Evolutionary conservation across 805 yeast genomes (phyloP).

Genomic region (Zygoascus tannicola): DNA sequence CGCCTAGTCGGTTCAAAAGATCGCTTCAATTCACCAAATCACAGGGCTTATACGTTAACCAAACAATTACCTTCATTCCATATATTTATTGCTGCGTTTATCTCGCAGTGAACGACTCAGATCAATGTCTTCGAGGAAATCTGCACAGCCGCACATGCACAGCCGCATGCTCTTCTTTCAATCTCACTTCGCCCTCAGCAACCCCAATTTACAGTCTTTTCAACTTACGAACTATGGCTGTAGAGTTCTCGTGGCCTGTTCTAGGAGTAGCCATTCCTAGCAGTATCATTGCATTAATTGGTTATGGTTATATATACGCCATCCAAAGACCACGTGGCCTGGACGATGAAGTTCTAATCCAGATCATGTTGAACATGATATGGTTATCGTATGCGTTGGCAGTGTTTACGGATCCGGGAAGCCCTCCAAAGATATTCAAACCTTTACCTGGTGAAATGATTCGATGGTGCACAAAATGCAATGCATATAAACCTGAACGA

Average conservation of each 20-base stretch:
- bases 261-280: slow-evolving; percentile 44
- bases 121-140: neutral
- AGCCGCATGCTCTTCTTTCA: too few species aligned
- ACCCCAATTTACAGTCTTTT: too few species aligned
- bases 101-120: neutral
- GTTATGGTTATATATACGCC: slow-evolving; percentile 53
- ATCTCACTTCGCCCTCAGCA: too few species aligned
- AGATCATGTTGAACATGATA: slow-evolving; percentile 41
- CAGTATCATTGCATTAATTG: slow-evolving; percentile 36
- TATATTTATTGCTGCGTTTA: neutral
- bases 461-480: slow-evolving; percentile 66
- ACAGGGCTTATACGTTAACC: too few species aligned
- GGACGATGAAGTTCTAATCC: slow-evolving; percentile 38
- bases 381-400: slow-evolving; percentile 76
- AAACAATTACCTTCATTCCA: too few species aligned
- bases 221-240: slow-evolving; percentile 14
- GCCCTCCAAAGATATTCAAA: slow-evolving; percentile 44
- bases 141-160: neutral
- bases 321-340: slow-evolving; percentile 32
- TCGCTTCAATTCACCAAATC: too few species aligned
- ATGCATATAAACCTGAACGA: slow-evolving; percentile 67
- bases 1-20: too few species aligned
- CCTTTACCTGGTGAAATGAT: slow-evolving; percentile 45
- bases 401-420: slow-evolving; percentile 56
- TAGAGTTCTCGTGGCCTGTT: slow-evolving; percentile 23